phyloP scores from a whole-genome alignment of 75 land plant species.

The Gnetum montanum region DNA sequence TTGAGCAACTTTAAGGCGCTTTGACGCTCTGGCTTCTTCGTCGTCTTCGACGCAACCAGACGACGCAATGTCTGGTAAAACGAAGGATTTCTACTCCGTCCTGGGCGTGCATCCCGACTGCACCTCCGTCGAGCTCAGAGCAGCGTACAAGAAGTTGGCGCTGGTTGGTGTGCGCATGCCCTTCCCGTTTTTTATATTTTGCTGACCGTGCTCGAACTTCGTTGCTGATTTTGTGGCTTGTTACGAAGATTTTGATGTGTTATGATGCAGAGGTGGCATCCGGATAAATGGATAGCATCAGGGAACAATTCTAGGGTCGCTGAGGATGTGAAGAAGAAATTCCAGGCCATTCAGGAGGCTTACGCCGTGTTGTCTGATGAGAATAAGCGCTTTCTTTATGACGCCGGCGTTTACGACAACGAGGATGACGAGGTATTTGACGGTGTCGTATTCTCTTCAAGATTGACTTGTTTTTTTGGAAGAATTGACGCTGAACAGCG shows the following conservation, averaged over 20 bases:
- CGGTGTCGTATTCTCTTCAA: neutral
- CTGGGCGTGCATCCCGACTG: constrained; percentile 55
- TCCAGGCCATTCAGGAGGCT: constrained; percentile 57
- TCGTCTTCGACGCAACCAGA: too few relatives aligned
- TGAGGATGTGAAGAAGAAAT: constrained; percentile 57
- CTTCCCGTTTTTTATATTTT: neutral
- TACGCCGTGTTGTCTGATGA: constrained; percentile 54
- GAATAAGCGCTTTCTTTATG: constrained; percentile 56
- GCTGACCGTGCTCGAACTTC: neutral
- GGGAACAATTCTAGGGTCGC: constrained; percentile 29
- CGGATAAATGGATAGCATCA: constrained; percentile 46
- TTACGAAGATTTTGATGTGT: too few relatives aligned
- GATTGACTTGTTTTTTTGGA: neutral
- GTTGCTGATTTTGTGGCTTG: too few relatives aligned
- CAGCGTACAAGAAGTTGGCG: constrained; percentile 64
- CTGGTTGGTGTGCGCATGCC: constrained; percentile 18
- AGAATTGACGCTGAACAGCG: neutral
- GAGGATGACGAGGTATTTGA: constrained; percentile 19
- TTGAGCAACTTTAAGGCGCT: too few relatives aligned
- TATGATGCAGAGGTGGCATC: constrained; percentile 49
- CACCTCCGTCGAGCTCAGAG: constrained; percentile 32
- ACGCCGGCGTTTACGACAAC: constrained; percentile 45
- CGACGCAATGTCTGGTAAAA: constrained; percentile 5
- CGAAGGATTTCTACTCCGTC: constrained; percentile 34
- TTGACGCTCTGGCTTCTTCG: too few relatives aligned